These are phyloP conservation scores for Acacia melanoxylon DNA, from an alignment of 306 rosid species.

Conservation along the genomic window DNA sequence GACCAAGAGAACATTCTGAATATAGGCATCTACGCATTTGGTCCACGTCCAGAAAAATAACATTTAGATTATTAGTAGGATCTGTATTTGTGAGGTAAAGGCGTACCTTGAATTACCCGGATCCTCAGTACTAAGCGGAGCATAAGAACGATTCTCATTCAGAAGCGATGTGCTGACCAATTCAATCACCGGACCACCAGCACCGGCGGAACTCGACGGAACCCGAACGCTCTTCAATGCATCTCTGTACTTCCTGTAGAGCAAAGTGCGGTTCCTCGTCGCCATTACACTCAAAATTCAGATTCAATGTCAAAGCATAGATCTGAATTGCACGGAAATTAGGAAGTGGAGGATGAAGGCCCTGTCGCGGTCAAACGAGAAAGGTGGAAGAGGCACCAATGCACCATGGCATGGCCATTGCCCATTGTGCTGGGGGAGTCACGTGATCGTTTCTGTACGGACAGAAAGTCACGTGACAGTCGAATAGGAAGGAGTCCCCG, in stretches of 20 bases:
- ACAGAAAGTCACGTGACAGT: slow-evolving; percentile 45
- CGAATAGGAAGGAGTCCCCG: not conserved
- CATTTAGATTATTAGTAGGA: slow-evolving; percentile 16
- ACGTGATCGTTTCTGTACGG: slow-evolving; percentile 35
- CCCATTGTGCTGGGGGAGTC: not conserved
- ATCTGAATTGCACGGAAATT: slow-evolving; percentile 23
- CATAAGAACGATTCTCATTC: slow-evolving; percentile 73
- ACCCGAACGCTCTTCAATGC: slow-evolving; percentile 79
- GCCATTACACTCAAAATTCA: slow-evolving; percentile 45
- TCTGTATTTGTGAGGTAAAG: slow-evolving; percentile 29
- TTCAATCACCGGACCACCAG: slow-evolving; percentile 82
- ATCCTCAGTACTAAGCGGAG: slow-evolving; percentile 95
- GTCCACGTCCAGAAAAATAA: slow-evolving; percentile 16
- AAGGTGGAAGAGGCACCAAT: not conserved
- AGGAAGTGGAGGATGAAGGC: not conserved
- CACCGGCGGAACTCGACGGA: slow-evolving; percentile 55
- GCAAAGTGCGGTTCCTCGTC: slow-evolving; percentile 65
- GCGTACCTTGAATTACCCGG: slow-evolving; percentile 85
- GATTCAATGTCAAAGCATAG: slow-evolving; percentile 22
- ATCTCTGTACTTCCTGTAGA: slow-evolving; percentile 64
- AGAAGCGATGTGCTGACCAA: slow-evolving; percentile 80
- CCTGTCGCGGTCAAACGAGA: slow-evolving; percentile 28
- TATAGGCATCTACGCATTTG: not conserved
- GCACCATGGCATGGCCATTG: not conserved
- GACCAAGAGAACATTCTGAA: not conserved